Evolutionary conservation across 2,329 filamentous ascomycete genomes (phyloP).

Genomic region (Monilinia fructicola): DNA sequence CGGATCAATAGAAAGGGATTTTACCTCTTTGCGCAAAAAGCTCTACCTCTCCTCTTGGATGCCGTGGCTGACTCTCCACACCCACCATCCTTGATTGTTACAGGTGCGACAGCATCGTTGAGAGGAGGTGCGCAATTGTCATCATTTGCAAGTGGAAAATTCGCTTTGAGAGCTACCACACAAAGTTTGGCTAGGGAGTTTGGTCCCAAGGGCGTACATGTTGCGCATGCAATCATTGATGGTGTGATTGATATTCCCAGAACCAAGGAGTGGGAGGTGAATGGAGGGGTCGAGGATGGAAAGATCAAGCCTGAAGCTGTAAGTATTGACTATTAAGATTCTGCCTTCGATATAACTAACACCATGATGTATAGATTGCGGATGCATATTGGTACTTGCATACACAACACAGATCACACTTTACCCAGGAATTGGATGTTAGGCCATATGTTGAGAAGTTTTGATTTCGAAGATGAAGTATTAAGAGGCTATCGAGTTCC

Average conservation of each 20-base stretch:
- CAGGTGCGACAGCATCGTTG: conserved; percentile 79
- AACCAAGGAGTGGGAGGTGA: conserved; percentile 54
- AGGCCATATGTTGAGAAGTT: conserved; percentile 81
- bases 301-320: conserved; percentile 76
- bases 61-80: conserved; percentile 54
- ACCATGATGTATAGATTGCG: conserved; percentile 63
- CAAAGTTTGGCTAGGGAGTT: conserved; percentile 82
- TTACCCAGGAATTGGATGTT: conserved; percentile 80
- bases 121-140: conserved; percentile 69
- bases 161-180: conserved; percentile 69
- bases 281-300: conserved; percentile 50
- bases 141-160: conserved; percentile 76
- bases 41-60: conserved; percentile 68
- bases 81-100: conserved; percentile 80
- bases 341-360: background rate
- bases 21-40: conserved; percentile 72
- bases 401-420: conserved; percentile 73
- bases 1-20: conserved; percentile 51
- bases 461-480: conserved; percentile 21
- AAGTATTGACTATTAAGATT: conserved; percentile 42
- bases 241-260: conserved; percentile 80
- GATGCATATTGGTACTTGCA: conserved; percentile 79
- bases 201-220: conserved; percentile 78
- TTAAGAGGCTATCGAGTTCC: background rate
- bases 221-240: conserved; percentile 79